Evolutionary conservation across 805 yeast species (phyloP).

Genomic region (Blastobotrys chiropterorum): DNA sequence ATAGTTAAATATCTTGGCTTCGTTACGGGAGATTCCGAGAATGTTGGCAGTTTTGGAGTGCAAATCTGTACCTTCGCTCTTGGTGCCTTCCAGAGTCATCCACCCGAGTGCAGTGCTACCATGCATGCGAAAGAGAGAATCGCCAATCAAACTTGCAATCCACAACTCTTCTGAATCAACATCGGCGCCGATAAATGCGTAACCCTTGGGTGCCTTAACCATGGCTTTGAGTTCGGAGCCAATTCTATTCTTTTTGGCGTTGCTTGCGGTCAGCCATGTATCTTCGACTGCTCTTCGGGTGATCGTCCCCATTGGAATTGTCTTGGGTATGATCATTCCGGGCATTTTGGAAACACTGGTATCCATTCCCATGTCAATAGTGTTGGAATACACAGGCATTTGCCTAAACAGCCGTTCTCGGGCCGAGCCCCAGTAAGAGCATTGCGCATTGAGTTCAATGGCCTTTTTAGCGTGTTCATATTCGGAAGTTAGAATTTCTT

Average conservation of each 20-base stretch:
- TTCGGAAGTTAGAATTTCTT: conserved; percentile 64
- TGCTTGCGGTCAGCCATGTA: conserved; percentile 96
- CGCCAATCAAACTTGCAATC: conserved; percentile 96
- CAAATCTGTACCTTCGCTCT: conserved; percentile 83
- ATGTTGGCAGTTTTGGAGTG: conserved; percentile 92
- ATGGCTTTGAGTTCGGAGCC: conserved; percentile 92
- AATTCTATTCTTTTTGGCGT: conserved; percentile 75
- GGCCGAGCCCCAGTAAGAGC: conserved; percentile 90
- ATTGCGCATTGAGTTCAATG: conserved; percentile 64
- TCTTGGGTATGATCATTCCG: conserved; percentile 78
- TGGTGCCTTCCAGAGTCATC: conserved; percentile 98
- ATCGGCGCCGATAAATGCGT: conserved; percentile 94
- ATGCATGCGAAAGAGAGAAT: conserved; percentile 78
- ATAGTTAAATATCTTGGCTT: conserved; percentile 92
- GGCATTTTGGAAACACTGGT: conserved; percentile 22
- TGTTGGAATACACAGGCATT: conserved; percentile 62
- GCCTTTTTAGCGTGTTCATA: conserved; percentile 72
- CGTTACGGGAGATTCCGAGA: conserved; percentile 80
- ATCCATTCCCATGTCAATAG: conserved; percentile 20
- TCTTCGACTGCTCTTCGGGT: conserved; percentile 95
- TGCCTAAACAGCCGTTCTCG: conserved; percentile 80
- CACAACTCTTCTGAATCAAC: conserved; percentile 97
- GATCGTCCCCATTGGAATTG: conserved; percentile 92
- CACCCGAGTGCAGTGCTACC: conserved; percentile 97
- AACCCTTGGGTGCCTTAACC: conserved; percentile 81